Conservation (phyloP, 1,284 basidiomycete genomes). For the Peniophora sp. region DNA sequence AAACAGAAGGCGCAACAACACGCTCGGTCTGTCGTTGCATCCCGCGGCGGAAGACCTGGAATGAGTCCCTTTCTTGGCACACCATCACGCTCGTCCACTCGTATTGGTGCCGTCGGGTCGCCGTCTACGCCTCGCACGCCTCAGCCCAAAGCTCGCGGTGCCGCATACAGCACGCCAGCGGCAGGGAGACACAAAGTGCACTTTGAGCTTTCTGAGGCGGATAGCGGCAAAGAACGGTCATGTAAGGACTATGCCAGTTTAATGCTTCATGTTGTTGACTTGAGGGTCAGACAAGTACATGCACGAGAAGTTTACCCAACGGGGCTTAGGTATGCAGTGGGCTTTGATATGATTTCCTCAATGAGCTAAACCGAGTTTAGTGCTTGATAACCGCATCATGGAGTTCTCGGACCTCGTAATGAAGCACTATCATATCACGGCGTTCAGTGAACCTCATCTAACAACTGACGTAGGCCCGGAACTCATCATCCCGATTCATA, state of each 20-base stretch:
- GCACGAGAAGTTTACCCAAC: conserved; percentile 82
- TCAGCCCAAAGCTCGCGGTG: no score
- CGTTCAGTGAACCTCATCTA: conserved; percentile 72
- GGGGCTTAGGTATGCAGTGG: conserved; percentile 75
- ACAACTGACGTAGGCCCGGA: conserved; percentile 58
- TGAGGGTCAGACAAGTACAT: conserved; percentile 73
- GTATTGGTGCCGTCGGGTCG: conserved; percentile 1
- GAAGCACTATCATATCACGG: conserved; percentile 59
- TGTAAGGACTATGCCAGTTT: no score
- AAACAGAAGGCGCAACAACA: neutral
- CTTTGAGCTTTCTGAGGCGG: no score
- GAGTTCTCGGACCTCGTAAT: conserved; percentile 70
- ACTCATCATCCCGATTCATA: neutral
- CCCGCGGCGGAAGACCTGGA: neutral
- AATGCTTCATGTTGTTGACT: no score
- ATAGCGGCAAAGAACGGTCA: no score
- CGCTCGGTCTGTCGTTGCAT: neutral
- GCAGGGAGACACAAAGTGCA: no score
- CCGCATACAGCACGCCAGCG: no score
- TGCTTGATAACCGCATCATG: conserved; percentile 79
- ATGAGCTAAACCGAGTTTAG: conserved; percentile 24
- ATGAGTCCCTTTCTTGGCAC: neutral
- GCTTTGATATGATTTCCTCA: no score
- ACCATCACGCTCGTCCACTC: neutral
- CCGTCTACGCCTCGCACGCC: neutral